Percentiles rank a stretch among this genome's conserved stretches.
phyloP scores from a whole-genome alignment of 2,329 filamentous ascomycete genomes.

The Myriosclerotinia curreyana region DNA sequence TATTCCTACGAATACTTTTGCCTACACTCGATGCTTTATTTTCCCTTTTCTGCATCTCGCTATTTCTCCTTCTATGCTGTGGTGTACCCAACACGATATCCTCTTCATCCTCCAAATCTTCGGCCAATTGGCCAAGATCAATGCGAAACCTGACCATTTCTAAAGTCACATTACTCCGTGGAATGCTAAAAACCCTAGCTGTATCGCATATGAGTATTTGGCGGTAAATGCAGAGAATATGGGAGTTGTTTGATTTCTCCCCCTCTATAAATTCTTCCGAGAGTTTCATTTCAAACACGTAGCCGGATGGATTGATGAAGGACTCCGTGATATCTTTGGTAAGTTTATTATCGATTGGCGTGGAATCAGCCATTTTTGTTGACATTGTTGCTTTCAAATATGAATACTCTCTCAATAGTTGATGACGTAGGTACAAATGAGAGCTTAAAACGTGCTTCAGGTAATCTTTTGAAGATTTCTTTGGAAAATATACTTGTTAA shows the following conservation, averaged over 20 bases:
- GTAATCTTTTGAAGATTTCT: not conserved
- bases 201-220: not conserved
- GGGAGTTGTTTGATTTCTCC: not conserved
- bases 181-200: not conserved
- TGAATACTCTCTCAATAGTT: too few relatives aligned
- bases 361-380: not conserved
- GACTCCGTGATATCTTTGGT: not conserved
- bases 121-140: not conserved
- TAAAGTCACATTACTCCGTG: not conserved
- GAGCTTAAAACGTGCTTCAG: not conserved
- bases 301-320: not conserved
- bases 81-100: not conserved
- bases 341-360: not conserved
- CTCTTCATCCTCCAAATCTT: not conserved
- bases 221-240: too few relatives aligned
- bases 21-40: not conserved
- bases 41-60: not conserved
- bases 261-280: not conserved
- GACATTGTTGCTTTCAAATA: not conserved
- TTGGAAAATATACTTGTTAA: too few relatives aligned
- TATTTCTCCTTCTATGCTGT: not conserved
- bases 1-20: not conserved
- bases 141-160: not conserved
- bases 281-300: not conserved
- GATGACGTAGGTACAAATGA: not conserved